Base-by-base conservation (phyloP, 2,329 filamentous ascomycete genomes). In the Colletotrichum simmondsii region DNA sequence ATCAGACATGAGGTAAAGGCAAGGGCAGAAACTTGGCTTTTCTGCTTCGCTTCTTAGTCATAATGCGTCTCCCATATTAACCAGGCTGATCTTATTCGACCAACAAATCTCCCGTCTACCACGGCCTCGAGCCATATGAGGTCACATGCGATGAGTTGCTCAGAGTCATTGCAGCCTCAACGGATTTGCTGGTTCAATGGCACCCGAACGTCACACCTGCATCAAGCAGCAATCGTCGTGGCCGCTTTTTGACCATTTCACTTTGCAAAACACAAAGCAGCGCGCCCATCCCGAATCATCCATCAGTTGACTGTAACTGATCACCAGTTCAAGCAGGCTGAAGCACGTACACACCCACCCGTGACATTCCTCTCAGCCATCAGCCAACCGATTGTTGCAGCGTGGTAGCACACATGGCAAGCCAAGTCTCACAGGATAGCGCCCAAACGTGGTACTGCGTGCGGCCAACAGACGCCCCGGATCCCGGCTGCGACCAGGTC, bases 1-100 rank as follows among this genome's bases (percentile, higher is more conserved):
- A 14, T 52, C 42, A 42, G 49, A 56, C 30, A 69, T 64, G 65
- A 72, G 32, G 65, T 64, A 30, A 49, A 72, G 69, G 69, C 65
- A 69, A 64, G 65, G 59, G 53, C 22, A 53, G 12, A 62, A 57
- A 54, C 59, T 59, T 63, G 65, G 58, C 52, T 64, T 58, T 58
- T 26, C 26, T 56, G 22, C 22, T 56, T 56, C n/a, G 22, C 24
- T 32, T n/a, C 61, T 24, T 10, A 30, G 59, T 52, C 26, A 62
- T 62, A 16, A 62, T 30, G 19, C 37, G 37, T 61, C 37, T 28
- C 24, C 37, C 16, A 61, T 30, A 24, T 62, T 16, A 19, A 14
- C 19, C 42, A 2, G 42, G 5, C 10, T 28, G 12, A 42, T 22
- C 42, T 49, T 10, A 49, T 49, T 49, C 42, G 42, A 49, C 42